Base-by-base conservation (phyloP, 139 green algal genomes). In the Chlamydomonas asymmetrica region DNA sequence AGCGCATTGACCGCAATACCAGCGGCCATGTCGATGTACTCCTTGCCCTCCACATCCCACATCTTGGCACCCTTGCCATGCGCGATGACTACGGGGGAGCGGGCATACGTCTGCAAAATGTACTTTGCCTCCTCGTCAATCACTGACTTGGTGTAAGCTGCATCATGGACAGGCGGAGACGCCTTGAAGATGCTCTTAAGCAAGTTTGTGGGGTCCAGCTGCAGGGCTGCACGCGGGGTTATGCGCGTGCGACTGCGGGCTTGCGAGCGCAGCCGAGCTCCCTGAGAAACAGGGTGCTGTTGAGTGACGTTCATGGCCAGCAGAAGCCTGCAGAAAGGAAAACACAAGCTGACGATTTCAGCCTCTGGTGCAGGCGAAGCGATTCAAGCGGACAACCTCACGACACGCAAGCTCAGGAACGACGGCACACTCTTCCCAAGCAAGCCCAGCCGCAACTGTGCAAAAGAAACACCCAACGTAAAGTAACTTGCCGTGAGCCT, bases 1-100 rank as follows among this genome's bases (percentile, higher is more conserved):
- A 99, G 87, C 0, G 89, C 87, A 71, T 99, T 99, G 29, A 99
- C 97, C 27, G 96, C 96, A 77, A 99, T 99, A 40, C 96, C 96
- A 7, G 90, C 93, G 13, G 93, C 84, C 79, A 99, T 97, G 79
- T 99, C 97, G 37, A 99, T 73, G 87, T 98, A 99, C 75, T 95
- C 84, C 45, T 87, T 87, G 38, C 78, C 96, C 7, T 92, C 78
- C 0, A 86, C 74, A 49, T 98, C 94, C 64, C 87, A 96, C 80
- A 99, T 81, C 35, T 83, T 82, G 3, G 81, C 77, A 25, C 95
- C 96, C 68, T 92, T 75, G 22, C 95, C 96, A 27, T 82, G 84
- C 2, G 80, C 78, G 41, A 99, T 93, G 5, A 97, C 93, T 3
- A 96, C 73, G 9, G 80, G 66, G 1, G 92, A 89, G 3, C 93